These are phyloP conservation scores for Aspergillus pseudoglaucus DNA, from an alignment of 2,329 filamentous ascomycete species.

Conservation along the genomic window DNA sequence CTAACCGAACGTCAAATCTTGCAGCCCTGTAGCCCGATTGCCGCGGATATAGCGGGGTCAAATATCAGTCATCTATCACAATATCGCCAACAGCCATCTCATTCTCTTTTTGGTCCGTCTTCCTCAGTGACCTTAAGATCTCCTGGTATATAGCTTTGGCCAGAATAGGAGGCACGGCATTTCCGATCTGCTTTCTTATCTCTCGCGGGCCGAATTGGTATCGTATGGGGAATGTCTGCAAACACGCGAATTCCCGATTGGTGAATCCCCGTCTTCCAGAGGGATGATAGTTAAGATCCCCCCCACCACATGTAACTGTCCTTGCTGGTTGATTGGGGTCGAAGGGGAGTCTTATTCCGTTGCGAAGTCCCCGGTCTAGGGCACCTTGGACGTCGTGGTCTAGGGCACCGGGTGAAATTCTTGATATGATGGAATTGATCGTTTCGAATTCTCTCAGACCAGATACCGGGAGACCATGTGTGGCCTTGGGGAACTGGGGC, in stretches of 20 bases:
- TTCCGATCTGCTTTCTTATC: constrained; percentile 62
- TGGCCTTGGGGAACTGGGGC: constrained; percentile 58
- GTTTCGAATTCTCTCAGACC: constrained; percentile 33
- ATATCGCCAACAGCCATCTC: neutral
- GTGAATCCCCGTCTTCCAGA: constrained; percentile 59
- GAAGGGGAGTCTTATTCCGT: constrained; percentile 34
- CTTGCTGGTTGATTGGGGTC: constrained; percentile 45
- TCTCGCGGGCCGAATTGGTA: constrained; percentile 50
- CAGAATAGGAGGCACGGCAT: constrained; percentile 63
- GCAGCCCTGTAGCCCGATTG: neutral
- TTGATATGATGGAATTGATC: constrained; percentile 36
- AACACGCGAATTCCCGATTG: constrained; percentile 57
- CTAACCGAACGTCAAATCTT: too few species aligned
- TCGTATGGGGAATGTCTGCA: constrained; percentile 62
- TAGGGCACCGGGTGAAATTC: constrained; percentile 33
- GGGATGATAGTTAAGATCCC: constrained; percentile 59
- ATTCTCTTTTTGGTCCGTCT: constrained; percentile 27
- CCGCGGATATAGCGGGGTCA: neutral
- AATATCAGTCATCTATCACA: neutral
- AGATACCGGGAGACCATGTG: constrained; percentile 41
- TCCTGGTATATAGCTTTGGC: constrained; percentile 34
- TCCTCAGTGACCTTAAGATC: constrained; percentile 30
- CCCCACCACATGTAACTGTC: constrained; percentile 58
- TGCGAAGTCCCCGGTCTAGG: constrained; percentile 12
- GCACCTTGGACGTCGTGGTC: constrained; percentile 37